Percentiles rank a stretch among this genome's conserved stretches.
Evolutionary conservation across 1,284 basidiomycete genomes (phyloP).

Genomic region (Leccinum subrobustum): DNA sequence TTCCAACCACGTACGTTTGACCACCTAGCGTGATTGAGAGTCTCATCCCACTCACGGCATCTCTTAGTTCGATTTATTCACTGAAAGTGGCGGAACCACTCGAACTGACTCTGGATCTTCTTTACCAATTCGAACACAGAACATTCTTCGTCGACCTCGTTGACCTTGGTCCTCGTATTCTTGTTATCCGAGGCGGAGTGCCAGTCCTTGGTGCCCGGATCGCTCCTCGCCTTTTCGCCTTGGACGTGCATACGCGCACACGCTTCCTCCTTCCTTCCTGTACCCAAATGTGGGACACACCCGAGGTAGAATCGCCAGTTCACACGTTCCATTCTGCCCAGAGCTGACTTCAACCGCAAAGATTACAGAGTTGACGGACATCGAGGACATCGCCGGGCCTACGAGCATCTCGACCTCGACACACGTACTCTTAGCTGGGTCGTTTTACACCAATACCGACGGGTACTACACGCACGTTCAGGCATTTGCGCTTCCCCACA

Average conservation of each 20-base stretch:
- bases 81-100: conserved; percentile 2
- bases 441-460: neutral
- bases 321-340: neutral
- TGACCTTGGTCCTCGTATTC: conserved; percentile 17
- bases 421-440: conserved; percentile 13
- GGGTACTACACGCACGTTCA: conserved; percentile 15
- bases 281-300: conserved; percentile 3
- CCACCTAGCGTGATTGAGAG: neutral
- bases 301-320: conserved; percentile 1
- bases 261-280: conserved; percentile 3
- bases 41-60: neutral
- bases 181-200: conserved; percentile 7
- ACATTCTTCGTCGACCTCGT: conserved; percentile 5
- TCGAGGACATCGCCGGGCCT: neutral
- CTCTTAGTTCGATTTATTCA: conserved; percentile 15
- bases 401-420: conserved; percentile 22
- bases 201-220: neutral
- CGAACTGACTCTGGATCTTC: conserved; percentile 15
- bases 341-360: neutral
- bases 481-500: conserved; percentile 15
- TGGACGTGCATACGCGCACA: conserved; percentile 15
- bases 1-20: conserved; percentile 1
- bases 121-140: conserved; percentile 11
- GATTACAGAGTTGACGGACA: neutral
- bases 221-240: conserved; percentile 8